A percentile compares a stretch with the other conserved stretches of the same genome.
Conservation (phyloP, 2,329 filamentous ascomycete genomes). For the Monosporascus sp. region DNA sequence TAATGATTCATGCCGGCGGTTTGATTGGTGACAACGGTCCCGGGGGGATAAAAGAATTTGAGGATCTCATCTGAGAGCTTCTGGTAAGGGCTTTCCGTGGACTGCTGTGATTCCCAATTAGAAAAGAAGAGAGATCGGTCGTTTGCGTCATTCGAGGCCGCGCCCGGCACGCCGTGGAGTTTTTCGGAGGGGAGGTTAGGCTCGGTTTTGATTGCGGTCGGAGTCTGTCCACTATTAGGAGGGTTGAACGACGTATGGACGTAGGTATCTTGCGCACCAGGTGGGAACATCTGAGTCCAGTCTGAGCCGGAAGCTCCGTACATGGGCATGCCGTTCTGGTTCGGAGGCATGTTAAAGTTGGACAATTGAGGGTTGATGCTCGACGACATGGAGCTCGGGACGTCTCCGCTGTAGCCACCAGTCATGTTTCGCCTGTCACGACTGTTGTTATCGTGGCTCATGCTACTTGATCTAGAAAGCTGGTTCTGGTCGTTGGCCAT, state of each 20-base stretch:
- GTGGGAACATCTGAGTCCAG: slow-evolving; percentile 71
- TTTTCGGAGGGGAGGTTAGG: slow-evolving; percentile 50
- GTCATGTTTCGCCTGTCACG: slow-evolving; percentile 55
- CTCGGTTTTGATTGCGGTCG: slow-evolving; percentile 65
- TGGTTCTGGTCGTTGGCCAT: slow-evolving; percentile 57
- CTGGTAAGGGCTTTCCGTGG: slow-evolving; percentile 45
- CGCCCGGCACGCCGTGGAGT: slow-evolving; percentile 40
- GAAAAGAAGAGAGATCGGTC: slow-evolving; percentile 42
- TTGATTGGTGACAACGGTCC: slow-evolving; percentile 50
- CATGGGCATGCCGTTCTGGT: slow-evolving; percentile 60
- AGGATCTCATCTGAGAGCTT: slow-evolving; percentile 52
- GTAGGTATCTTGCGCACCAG: slow-evolving; percentile 63
- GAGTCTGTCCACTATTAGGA: slow-evolving; percentile 63
- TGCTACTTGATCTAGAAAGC: slow-evolving; percentile 56
- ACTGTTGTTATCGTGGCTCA: slow-evolving; percentile 51
- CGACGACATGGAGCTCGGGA: slow-evolving; percentile 55
- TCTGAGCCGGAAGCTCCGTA: slow-evolving; percentile 59
- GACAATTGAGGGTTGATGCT: slow-evolving; percentile 59
- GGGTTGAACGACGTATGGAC: slow-evolving; percentile 49
- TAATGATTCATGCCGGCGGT: slow-evolving; percentile 52
- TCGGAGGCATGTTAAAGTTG: slow-evolving; percentile 58
- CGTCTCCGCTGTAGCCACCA: slow-evolving; percentile 50
- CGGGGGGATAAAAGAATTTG: slow-evolving; percentile 52
- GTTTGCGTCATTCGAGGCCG: slow-evolving; percentile 35
- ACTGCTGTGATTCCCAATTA: slow-evolving; percentile 42